Conservation (phyloP, 257 asterid genomes). For the Nemophila menziesii region DNA sequence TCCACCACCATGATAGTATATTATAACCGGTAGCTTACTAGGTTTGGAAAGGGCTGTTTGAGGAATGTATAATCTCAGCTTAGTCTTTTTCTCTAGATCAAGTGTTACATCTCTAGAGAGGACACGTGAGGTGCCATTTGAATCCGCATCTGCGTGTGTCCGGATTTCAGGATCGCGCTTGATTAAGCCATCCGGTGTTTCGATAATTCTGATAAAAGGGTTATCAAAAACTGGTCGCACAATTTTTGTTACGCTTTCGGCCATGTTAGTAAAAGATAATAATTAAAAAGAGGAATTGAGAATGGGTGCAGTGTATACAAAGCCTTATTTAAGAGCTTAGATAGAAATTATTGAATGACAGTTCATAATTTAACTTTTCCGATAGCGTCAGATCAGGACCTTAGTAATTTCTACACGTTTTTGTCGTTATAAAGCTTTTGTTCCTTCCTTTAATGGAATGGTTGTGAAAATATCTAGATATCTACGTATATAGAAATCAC, state of each 20-base stretch:
- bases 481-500: no score
- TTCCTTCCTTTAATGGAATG: no score
- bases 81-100: constrained; percentile 22
- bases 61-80: constrained; percentile 41
- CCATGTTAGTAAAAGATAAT: constrained; percentile 1
- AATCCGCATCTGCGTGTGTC: constrained; percentile 18
- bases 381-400: no score
- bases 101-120: constrained; percentile 35
- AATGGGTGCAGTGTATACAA: neutral
- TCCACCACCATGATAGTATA: constrained; percentile 50
- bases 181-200: constrained; percentile 21
- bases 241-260: constrained; percentile 7
- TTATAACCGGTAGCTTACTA: constrained; percentile 29
- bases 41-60: constrained; percentile 1
- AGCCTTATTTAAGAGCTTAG: no score
- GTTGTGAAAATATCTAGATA: no score
- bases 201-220: constrained; percentile 26
- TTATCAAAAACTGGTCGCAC: constrained; percentile 24
- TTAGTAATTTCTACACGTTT: no score
- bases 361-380: no score
- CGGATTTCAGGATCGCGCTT: constrained; percentile 17
- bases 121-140: constrained; percentile 13
- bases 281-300: neutral
- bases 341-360: no score
- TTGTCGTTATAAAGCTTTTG: no score